phyloP scores from a whole-genome alignment of 148 eudicot genomes.

The Pouteria glomerata region DNA sequence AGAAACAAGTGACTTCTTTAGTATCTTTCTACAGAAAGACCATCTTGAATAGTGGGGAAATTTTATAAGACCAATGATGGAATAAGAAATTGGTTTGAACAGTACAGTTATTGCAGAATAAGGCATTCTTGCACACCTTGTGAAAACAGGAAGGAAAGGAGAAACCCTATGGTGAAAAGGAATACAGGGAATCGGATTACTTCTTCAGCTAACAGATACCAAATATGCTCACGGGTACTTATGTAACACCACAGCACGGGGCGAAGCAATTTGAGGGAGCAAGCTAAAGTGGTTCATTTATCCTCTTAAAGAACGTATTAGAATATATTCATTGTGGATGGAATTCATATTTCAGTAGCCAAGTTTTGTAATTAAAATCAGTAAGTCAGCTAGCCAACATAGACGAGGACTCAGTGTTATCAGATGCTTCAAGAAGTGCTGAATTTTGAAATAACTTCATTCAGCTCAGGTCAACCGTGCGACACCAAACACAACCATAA shows the following conservation, averaged over 20 bases:
- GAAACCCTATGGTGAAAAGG: background rate
- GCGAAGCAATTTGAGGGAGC: too few species aligned
- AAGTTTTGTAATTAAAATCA: background rate
- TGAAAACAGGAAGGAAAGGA: background rate
- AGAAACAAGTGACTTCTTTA: background rate
- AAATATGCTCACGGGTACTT: too few species aligned
- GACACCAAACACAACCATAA: background rate
- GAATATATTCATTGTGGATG: too few species aligned
- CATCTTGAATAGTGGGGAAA: background rate
- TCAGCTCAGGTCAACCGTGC: background rate
- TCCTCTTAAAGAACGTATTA: too few species aligned
- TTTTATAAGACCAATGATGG: background rate
- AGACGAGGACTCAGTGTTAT: background rate
- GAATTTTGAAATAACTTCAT: background rate
- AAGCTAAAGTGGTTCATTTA: too few species aligned
- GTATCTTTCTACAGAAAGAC: background rate
- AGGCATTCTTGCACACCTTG: background rate
- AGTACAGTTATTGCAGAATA: background rate
- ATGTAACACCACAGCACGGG: too few species aligned
- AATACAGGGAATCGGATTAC: background rate
- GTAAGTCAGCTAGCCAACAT: background rate
- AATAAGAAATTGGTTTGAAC: background rate
- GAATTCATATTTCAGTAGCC: too few species aligned
- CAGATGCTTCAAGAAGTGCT: background rate
- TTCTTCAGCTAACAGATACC: too few species aligned